Percentiles rank a stretch among this genome's conserved stretches.
These are phyloP conservation scores for Alectoria sarmentosa DNA, from an alignment of 495 filamentous ascomycete species.

Conservation along the genomic window DNA sequence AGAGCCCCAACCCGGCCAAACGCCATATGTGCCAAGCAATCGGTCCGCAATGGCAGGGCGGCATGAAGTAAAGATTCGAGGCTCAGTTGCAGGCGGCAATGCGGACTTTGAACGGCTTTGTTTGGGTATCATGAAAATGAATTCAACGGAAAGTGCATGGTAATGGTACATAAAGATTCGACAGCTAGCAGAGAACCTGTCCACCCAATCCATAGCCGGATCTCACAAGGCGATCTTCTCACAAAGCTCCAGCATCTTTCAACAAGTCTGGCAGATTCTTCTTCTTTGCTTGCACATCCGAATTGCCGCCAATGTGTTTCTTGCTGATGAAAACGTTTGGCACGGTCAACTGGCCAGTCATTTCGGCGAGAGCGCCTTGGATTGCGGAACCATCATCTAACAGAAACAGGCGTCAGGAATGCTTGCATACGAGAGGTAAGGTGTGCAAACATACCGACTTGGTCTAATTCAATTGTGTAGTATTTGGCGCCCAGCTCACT, in stretches of 20 bases:
- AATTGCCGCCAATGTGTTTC: slow-evolving; percentile 95
- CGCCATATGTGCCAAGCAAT: background rate
- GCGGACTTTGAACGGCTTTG: background rate
- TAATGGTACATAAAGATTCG: background rate
- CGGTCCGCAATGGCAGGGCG: background rate
- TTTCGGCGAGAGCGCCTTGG: slow-evolving; percentile 73
- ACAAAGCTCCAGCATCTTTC: slow-evolving; percentile 54
- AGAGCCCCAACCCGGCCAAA: background rate
- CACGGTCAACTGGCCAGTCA: slow-evolving; percentile 77
- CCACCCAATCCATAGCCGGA: background rate
- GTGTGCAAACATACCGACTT: slow-evolving; percentile 57
- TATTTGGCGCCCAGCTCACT: slow-evolving; percentile 63
- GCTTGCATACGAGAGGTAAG: too few species aligned
- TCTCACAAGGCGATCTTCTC: background rate
- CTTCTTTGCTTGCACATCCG: slow-evolving; percentile 72
- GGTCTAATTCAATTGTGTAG: slow-evolving; percentile 73
- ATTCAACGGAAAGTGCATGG: background rate
- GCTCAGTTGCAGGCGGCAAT: background rate
- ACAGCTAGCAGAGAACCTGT: background rate
- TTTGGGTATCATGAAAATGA: background rate
- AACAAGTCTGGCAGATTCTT: slow-evolving; percentile 49
- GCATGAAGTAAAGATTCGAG: background rate
- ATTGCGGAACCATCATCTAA: slow-evolving; percentile 72
- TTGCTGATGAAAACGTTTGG: slow-evolving; percentile 91
- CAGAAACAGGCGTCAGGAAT: too few species aligned